Evolutionary conservation across 139 green algal species (phyloP).

Genomic region (Tetradesmus lagerheimii): DNA sequence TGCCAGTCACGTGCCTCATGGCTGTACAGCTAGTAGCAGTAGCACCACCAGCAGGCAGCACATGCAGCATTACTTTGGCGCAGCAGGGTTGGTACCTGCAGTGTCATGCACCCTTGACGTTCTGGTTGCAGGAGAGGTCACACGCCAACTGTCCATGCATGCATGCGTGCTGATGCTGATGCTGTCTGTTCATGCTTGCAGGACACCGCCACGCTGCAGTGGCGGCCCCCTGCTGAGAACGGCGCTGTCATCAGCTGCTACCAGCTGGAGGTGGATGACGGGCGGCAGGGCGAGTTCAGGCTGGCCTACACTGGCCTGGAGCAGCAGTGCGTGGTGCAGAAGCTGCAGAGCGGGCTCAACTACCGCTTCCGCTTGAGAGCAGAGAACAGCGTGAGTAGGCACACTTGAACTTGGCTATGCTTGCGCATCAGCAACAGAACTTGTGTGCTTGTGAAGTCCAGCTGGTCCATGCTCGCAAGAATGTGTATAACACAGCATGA

Average conservation of each 20-base stretch:
- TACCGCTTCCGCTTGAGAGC: constrained; percentile 80
- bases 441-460: too few relatives aligned
- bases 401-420: not conserved
- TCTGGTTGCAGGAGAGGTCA: too few relatives aligned
- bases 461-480: too few relatives aligned
- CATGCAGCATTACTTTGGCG: not conserved
- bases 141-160: too few relatives aligned
- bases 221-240: constrained; percentile 62
- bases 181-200: constrained; percentile 27
- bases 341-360: constrained; percentile 53
- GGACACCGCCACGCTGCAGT: constrained; percentile 57
- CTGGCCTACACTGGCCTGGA: constrained; percentile 54
- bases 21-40: too few relatives aligned
- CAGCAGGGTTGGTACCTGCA: too few relatives aligned
- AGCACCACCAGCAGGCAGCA: not conserved
- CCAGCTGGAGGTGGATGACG: constrained; percentile 76
- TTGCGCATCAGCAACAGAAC: not conserved
- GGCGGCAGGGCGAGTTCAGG: constrained; percentile 58
- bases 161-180: not conserved
- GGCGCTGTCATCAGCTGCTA: constrained; percentile 71
- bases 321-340: not conserved
- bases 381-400: constrained; percentile 73
- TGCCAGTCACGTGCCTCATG: too few relatives aligned
- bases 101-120: too few relatives aligned
- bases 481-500: too few relatives aligned